A percentile compares a stretch with the other conserved stretches of the same genome.
Evolutionary conservation across 352 stramenopile species (phyloP).

Genomic region (Stramenopiles sp.): DNA sequence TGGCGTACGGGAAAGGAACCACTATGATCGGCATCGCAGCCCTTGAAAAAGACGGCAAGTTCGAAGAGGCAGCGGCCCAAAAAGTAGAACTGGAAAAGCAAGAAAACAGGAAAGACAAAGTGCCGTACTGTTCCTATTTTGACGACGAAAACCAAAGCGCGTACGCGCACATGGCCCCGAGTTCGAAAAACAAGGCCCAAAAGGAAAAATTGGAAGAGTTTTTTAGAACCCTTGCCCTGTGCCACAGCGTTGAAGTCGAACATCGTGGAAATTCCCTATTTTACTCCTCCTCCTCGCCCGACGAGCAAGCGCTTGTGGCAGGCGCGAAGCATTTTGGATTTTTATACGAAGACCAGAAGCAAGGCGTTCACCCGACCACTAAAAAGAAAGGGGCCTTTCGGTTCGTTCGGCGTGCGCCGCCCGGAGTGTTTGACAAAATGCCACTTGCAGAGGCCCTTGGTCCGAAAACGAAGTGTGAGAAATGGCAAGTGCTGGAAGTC

Average conservation of each 20-base stretch:
- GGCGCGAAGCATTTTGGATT: conserved; percentile 41
- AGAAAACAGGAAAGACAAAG: conserved; percentile 30
- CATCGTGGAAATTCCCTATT: conserved; percentile 20
- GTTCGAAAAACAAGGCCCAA: not conserved
- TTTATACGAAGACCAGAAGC: conserved; percentile 3
- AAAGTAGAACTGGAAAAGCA: conserved; percentile 20
- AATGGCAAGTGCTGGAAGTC: conserved; percentile 42
- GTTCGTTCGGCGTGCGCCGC: not conserved
- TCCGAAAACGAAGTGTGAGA: conserved; percentile 32
- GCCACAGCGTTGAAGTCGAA: conserved; percentile 55
- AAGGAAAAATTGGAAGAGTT: conserved; percentile 42
- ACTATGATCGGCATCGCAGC: conserved; percentile 55
- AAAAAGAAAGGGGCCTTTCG: not conserved
- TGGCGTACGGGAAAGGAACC: conserved; percentile 59
- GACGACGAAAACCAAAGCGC: conserved; percentile 23
- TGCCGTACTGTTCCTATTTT: conserved; percentile 52
- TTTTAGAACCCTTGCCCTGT: conserved; percentile 56
- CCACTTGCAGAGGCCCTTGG: not conserved
- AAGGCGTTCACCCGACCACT: not conserved
- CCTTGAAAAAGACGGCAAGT: conserved; percentile 39
- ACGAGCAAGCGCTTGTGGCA: conserved; percentile 55
- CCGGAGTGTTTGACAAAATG: not conserved
- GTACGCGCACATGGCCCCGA: not conserved
- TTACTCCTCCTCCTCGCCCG: conserved; percentile 34
- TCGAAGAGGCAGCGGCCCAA: conserved; percentile 22